phyloP scores from a whole-genome alignment of 1,139 yeast genomes.

The Groenewaldozyma auringiensis region DNA sequence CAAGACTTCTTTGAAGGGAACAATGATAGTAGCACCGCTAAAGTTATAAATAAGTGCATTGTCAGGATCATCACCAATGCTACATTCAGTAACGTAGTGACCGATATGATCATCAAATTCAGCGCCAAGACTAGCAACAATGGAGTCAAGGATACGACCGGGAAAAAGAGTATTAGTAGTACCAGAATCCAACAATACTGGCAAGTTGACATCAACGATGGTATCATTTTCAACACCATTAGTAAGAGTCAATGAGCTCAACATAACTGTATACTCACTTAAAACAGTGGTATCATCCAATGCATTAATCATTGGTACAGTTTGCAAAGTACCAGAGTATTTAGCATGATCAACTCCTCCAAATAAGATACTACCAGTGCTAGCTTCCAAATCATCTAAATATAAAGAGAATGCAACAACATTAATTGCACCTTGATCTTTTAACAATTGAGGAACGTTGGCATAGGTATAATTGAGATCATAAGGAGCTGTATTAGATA shows the following conservation, averaged over 20 bases:
- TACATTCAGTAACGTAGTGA: conserved; percentile 13
- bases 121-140: conserved; percentile 22
- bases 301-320: conserved; percentile 22
- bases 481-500: neutral
- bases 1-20: conserved; percentile 21
- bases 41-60: conserved; percentile 24
- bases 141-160: conserved; percentile 14
- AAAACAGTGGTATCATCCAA: conserved; percentile 12
- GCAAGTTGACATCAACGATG: conserved; percentile 8
- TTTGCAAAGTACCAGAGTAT: conserved; percentile 36
- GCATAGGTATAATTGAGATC: conserved; percentile 7
- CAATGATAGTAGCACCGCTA: conserved; percentile 26
- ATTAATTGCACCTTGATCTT: conserved; percentile 40
- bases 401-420: conserved; percentile 48
- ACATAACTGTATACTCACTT: conserved; percentile 16
- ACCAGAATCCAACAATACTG: conserved; percentile 32
- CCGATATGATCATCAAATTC: conserved; percentile 12
- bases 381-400: conserved; percentile 36
- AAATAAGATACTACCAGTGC: conserved; percentile 43
- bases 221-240: conserved; percentile 7
- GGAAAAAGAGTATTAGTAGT: conserved; percentile 31
- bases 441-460: conserved; percentile 31
- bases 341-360: conserved; percentile 55
- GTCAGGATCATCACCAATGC: conserved; percentile 4
- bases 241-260: conserved; percentile 13